Conservation (phyloP, 2,329 filamentous ascomycete genomes). For the Nemania abortiva region DNA sequence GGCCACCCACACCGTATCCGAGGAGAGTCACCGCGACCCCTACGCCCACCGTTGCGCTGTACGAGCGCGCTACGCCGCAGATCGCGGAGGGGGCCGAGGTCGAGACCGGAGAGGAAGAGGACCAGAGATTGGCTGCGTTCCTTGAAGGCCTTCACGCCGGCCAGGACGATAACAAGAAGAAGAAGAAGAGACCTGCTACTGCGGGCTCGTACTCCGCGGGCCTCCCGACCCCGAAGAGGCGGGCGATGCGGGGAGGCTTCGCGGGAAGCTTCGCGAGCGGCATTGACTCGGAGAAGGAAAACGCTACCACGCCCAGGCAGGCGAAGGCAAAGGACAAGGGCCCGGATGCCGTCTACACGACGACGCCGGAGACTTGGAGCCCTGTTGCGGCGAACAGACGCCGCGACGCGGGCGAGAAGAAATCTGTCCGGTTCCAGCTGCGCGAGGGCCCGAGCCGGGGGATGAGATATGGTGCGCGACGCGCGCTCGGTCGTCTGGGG, state of each 20-base stretch:
- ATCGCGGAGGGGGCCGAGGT: not conserved
- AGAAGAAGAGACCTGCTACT: not conserved
- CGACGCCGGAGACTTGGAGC: no score
- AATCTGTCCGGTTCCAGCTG: conserved; percentile 36
- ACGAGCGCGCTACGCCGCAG: not conserved
- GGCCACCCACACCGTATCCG: conserved; percentile 26
- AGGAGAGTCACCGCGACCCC: not conserved
- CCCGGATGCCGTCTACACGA: no score
- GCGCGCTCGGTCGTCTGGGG: conserved; percentile 29
- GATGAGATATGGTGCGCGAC: conserved; percentile 33
- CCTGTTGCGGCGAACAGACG: not conserved
- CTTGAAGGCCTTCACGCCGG: not conserved
- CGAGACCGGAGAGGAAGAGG: not conserved
- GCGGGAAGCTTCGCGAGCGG: not conserved
- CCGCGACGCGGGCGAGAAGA: conserved; percentile 11
- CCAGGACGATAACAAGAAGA: not conserved
- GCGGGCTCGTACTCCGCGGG: not conserved
- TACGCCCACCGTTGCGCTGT: conserved; percentile 35
- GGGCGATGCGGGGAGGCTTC: not conserved
- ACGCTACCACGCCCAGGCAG: not conserved
- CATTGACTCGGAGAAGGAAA: conserved; percentile 27
- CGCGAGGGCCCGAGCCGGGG: conserved; percentile 21
- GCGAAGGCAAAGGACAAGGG: no score
- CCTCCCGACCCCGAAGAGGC: not conserved
- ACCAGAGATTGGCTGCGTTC: not conserved